phyloP scores from a whole-genome alignment of 2,329 filamentous ascomycete genomes.

The Arthrobotrys musiformis region DNA sequence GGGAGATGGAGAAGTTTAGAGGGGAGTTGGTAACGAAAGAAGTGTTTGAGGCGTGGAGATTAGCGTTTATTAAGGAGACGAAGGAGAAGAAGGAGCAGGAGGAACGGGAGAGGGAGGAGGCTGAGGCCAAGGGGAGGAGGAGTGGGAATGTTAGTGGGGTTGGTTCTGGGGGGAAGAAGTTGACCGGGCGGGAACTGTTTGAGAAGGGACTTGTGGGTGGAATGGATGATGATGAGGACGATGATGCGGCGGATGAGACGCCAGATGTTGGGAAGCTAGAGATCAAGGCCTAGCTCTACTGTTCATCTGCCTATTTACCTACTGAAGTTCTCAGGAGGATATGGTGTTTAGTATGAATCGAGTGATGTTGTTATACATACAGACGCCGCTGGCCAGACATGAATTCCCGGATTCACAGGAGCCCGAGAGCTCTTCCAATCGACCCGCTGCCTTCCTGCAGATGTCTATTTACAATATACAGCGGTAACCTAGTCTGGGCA shows the following conservation, averaged over 20 bases:
- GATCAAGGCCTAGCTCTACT: slow-evolving; percentile 68
- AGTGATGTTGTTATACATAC: not conserved
- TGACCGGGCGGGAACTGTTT: slow-evolving; percentile 82
- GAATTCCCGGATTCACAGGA: not conserved
- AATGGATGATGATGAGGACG: slow-evolving; percentile 73
- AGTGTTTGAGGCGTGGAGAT: slow-evolving; percentile 84
- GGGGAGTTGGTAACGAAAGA: slow-evolving; percentile 88
- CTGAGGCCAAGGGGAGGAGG: slow-evolving; percentile 82
- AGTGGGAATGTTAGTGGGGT: slow-evolving; percentile 70
- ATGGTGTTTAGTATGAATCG: not conserved
- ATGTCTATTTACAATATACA: no score
- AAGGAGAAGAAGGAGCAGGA: slow-evolving; percentile 75
- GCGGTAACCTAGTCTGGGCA: not conserved
- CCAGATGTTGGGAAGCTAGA: slow-evolving; percentile 76
- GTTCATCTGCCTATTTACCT: not conserved
- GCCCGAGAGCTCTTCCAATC: not conserved
- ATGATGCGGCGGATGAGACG: slow-evolving; percentile 70
- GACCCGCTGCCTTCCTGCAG: not conserved
- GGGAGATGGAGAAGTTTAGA: slow-evolving; percentile 97
- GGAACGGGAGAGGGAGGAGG: slow-evolving; percentile 82
- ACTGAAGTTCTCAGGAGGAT: not conserved
- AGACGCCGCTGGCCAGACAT: not conserved
- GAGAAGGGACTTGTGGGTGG: slow-evolving; percentile 75
- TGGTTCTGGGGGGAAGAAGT: slow-evolving; percentile 64
- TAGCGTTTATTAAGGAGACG: slow-evolving; percentile 81